Conservation (phyloP, 2,329 filamentous ascomycete species). For the Cytospora paraplurivora region DNA sequence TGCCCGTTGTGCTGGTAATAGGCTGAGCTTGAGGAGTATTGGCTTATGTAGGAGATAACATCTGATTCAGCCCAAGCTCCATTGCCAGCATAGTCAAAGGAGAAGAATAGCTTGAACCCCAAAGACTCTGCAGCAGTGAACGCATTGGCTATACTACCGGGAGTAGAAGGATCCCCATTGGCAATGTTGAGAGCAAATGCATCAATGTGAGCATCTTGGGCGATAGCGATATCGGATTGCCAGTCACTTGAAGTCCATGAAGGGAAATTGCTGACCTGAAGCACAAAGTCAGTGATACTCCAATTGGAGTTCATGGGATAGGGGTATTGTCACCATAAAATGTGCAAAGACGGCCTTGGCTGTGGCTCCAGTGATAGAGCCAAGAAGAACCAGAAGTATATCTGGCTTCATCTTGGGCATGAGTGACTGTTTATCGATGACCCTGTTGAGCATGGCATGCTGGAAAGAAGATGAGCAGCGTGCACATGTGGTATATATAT, state of each 20-base stretch:
- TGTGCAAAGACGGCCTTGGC: too few relatives aligned
- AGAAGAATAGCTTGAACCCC: slow-evolving; percentile 43
- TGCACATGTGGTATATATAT: too few relatives aligned
- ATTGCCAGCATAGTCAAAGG: slow-evolving; percentile 43
- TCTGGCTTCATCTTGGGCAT: too few relatives aligned
- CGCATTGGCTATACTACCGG: slow-evolving; percentile 29
- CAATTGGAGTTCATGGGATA: too few relatives aligned
- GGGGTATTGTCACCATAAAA: too few relatives aligned
- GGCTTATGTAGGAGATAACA: slow-evolving; percentile 35
- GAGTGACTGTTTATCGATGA: too few relatives aligned
- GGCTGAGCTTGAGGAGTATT: slow-evolving; percentile 33
- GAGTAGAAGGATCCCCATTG: slow-evolving; percentile 22
- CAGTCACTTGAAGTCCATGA: slow-evolving; percentile 29
- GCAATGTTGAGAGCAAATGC: slow-evolving; percentile 43
- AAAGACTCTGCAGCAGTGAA: slow-evolving; percentile 34
- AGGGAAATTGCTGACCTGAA: too few relatives aligned
- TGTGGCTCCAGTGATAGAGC: too few relatives aligned
- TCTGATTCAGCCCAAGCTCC: slow-evolving; percentile 35
- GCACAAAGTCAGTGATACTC: too few relatives aligned
- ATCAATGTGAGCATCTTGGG: slow-evolving; percentile 42
- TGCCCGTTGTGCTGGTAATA: slow-evolving; percentile 36
- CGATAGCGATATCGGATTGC: slow-evolving; percentile 39
- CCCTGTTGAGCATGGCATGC: too few relatives aligned
- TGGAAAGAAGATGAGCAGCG: too few relatives aligned
- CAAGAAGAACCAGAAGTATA: too few relatives aligned